phyloP scores from a whole-genome alignment of 148 eudicot species.

The Pharnaceum exiguum region DNA sequence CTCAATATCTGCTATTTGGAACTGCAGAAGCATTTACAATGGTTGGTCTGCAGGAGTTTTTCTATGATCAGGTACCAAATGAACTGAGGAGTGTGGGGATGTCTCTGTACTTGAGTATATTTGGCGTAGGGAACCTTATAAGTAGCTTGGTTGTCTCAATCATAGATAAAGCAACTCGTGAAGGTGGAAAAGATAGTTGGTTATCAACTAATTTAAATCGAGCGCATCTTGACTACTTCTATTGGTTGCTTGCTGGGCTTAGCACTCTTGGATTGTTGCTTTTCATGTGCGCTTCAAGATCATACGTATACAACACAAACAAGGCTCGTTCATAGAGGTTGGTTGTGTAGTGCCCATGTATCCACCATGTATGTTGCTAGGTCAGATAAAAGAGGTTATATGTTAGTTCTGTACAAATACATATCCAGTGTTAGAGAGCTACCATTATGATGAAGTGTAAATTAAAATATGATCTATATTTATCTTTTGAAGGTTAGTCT shows the following conservation, averaged over 20 bases:
- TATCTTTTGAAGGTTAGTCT: too few relatives aligned
- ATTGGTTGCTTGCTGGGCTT: conserved; percentile 32
- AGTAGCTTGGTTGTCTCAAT: conserved; percentile 48
- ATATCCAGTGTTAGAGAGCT: too few relatives aligned
- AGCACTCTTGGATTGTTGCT: too few relatives aligned
- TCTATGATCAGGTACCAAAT: conserved; percentile 55
- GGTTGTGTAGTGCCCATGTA: too few relatives aligned
- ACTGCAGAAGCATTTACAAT: conserved; percentile 36
- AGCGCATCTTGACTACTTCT: conserved; percentile 56
- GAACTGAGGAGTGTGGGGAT: conserved; percentile 52
- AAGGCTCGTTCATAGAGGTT: too few relatives aligned
- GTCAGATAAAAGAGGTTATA: too few relatives aligned
- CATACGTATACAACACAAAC: conserved; percentile 14
- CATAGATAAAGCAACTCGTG: conserved; percentile 31
- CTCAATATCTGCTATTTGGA: conserved; percentile 47
- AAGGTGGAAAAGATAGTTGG: conserved; percentile 30
- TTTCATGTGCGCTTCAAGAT: too few relatives aligned
- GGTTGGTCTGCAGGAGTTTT: conserved; percentile 63
- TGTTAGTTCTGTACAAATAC: too few relatives aligned
- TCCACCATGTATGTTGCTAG: conserved; percentile 10
- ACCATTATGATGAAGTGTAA: too few relatives aligned
- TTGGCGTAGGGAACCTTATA: conserved; percentile 52
- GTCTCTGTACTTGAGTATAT: conserved; percentile 42
- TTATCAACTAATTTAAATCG: conserved; percentile 37
- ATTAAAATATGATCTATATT: too few relatives aligned